Conservation (phyloP, 1,139 yeast species). For the Torulaspora globosa region DNA sequence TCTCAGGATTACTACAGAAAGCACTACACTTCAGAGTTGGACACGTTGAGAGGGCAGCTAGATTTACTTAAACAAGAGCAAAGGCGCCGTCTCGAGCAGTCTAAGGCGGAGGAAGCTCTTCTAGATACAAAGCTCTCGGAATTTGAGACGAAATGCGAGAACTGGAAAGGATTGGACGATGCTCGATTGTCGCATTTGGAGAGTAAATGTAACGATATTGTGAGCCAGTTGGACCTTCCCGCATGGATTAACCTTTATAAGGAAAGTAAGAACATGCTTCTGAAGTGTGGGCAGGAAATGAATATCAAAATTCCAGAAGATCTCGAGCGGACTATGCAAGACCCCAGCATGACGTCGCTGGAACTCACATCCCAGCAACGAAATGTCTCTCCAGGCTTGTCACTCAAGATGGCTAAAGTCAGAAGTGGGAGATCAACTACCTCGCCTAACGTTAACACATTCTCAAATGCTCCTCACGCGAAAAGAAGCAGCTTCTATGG, state of each 20-base stretch:
- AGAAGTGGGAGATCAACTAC: conserved; percentile 12
- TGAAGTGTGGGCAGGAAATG: conserved; percentile 23
- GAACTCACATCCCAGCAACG: conserved; percentile 7
- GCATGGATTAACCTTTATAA: conserved; percentile 23
- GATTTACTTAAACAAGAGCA: conserved; percentile 42
- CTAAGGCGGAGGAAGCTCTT: conserved; percentile 6
- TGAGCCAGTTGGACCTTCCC: conserved; percentile 16
- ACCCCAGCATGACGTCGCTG: conserved; percentile 6
- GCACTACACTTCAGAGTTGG: conserved; percentile 45
- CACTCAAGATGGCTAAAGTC: conserved; percentile 16
- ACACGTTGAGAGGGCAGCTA: conserved; percentile 36
- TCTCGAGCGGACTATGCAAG: conserved; percentile 9
- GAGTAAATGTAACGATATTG: conserved; percentile 13
- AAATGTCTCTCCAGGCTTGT: conserved; percentile 1
- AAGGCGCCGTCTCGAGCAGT: conserved; percentile 11
- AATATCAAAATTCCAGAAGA: conserved; percentile 17
- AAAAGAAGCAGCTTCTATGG: conserved; percentile 32
- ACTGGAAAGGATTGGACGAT: conserved; percentile 12
- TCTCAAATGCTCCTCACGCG: conserved; percentile 5
- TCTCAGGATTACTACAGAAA: conserved; percentile 55
- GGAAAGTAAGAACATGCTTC: conserved; percentile 19
- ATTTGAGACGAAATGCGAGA: conserved; percentile 10
- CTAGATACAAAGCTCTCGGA: conserved; percentile 9
- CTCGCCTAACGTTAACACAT: conserved; percentile 8
- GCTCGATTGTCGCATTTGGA: conserved; percentile 11